These are phyloP conservation scores for Botrytis galanthina DNA, from an alignment of 2,329 filamentous ascomycete species.

Conservation along the genomic window DNA sequence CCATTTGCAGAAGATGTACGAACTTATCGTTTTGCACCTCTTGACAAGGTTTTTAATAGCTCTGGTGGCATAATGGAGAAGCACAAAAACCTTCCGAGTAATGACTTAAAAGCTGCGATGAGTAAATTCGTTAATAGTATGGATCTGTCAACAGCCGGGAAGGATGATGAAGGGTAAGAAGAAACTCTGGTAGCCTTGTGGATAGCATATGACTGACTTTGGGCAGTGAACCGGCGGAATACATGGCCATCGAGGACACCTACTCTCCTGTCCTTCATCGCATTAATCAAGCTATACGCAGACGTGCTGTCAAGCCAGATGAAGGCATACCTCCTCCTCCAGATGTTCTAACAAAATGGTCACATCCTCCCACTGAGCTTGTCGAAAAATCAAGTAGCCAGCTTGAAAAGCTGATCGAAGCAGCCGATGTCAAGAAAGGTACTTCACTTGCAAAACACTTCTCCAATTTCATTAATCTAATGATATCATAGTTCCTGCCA, in stretches of 20 bases:
- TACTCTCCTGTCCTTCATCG: constrained; percentile 87
- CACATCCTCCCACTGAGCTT: constrained; percentile 67
- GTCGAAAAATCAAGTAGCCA: constrained; percentile 53
- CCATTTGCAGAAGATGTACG: constrained; percentile 93
- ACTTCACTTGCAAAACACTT: constrained; percentile 23
- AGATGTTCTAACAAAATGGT: constrained; percentile 68
- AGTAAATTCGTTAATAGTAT: constrained; percentile 88
- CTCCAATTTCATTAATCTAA: not conserved
- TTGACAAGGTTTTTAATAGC: constrained; percentile 85
- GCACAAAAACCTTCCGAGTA: constrained; percentile 77
- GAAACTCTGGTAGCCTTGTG: constrained; percentile 16
- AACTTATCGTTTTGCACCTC: constrained; percentile 84
- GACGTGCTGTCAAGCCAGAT: constrained; percentile 73
- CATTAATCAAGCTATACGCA: constrained; percentile 79
- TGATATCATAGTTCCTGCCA: constrained; percentile 63
- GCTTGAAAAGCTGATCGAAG: constrained; percentile 63
- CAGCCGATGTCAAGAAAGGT: constrained; percentile 82
- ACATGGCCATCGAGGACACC: constrained; percentile 74
- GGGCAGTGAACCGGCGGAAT: constrained; percentile 57
- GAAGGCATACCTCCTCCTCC: constrained; percentile 60
- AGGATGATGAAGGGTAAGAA: constrained; percentile 70
- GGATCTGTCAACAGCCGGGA: constrained; percentile 72
- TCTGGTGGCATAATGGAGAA: constrained; percentile 76
- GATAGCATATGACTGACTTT: constrained; percentile 14
- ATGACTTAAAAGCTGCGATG: constrained; percentile 77